phyloP scores from a whole-genome alignment of 306 rosid genomes.

The Inga laurina region DNA sequence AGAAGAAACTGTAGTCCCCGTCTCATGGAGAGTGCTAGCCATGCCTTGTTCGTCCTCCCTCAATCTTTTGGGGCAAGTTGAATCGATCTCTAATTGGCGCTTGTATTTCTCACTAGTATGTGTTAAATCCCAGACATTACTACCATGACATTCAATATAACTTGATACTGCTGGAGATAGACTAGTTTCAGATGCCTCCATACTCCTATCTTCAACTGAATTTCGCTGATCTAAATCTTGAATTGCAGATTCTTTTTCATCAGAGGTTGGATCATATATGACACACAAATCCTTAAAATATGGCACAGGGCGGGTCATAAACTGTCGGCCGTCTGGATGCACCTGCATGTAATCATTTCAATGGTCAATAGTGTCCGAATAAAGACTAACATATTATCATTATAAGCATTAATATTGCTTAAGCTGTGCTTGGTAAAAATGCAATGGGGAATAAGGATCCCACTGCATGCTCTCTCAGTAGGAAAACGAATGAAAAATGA shows the following conservation, averaged over 20 bases:
- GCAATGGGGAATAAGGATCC: not conserved
- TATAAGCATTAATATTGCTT: constrained; percentile 5
- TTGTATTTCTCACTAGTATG: constrained; percentile 46
- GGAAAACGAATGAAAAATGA: not conserved
- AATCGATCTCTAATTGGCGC: constrained; percentile 49
- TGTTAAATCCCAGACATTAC: constrained; percentile 36
- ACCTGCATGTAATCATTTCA: constrained; percentile 50
- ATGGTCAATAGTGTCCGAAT: constrained; percentile 11
- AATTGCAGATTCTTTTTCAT: constrained; percentile 45
- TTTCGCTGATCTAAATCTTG: constrained; percentile 49
- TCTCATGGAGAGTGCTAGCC: constrained; percentile 60
- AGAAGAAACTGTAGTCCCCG: constrained; percentile 62
- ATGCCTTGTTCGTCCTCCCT: constrained; percentile 52
- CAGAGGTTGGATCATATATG: constrained; percentile 59
- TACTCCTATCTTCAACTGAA: constrained; percentile 35
- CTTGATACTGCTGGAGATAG: constrained; percentile 49
- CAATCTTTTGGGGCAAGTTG: constrained; percentile 41
- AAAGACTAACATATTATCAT: constrained; percentile 12
- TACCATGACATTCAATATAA: constrained; percentile 43
- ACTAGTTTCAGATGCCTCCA: constrained; percentile 24
- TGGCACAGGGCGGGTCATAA: constrained; percentile 80
- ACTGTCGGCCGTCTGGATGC: constrained; percentile 71
- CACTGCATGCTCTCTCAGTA: constrained; percentile 6
- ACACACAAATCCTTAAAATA: constrained; percentile 63
- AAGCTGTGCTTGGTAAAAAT: not conserved